A percentile compares a stretch with the other conserved stretches of the same genome.
These are phyloP conservation scores for Amanita fuliginea DNA, from an alignment of 768 basidiomycete species.

Conservation along the genomic window DNA sequence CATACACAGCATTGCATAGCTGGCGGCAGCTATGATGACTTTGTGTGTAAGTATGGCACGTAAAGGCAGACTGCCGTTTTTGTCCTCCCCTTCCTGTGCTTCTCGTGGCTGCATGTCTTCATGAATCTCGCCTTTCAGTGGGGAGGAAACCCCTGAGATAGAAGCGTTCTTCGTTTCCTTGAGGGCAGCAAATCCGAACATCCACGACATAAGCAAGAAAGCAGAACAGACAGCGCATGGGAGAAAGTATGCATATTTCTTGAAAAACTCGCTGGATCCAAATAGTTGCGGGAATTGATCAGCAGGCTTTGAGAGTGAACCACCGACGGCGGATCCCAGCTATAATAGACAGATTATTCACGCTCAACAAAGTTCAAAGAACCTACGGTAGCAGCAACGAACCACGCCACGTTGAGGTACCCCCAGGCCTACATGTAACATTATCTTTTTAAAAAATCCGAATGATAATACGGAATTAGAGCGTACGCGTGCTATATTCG, in stretches of 20 bases:
- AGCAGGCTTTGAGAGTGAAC: slow-evolving; percentile 7
- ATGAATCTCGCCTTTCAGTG: background rate
- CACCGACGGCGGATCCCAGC: background rate
- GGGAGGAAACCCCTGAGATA: background rate
- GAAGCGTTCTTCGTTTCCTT: slow-evolving; percentile 23
- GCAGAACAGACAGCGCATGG: slow-evolving; percentile 18
- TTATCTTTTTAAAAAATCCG: no score
- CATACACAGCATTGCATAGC: no score
- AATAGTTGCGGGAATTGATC: slow-evolving; percentile 37
- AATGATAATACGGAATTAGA: background rate
- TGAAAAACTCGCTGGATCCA: slow-evolving; percentile 25
- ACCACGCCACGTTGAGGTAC: slow-evolving; percentile 26
- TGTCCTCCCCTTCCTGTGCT: background rate
- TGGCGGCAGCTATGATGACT: no score
- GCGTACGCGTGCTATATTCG: slow-evolving; percentile 35
- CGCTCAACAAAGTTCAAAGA: background rate
- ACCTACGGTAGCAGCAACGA: slow-evolving; percentile 11
- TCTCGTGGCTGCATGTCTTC: background rate
- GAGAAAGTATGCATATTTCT: slow-evolving; percentile 40
- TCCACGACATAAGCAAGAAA: slow-evolving; percentile 32
- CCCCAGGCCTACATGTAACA: background rate
- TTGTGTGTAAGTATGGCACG: no score
- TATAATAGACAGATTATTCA: background rate
- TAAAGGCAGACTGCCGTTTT: background rate
- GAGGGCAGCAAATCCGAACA: slow-evolving; percentile 32